Evolutionary conservation across 768 basidiomycete genomes (phyloP).

Genomic region (Serendipita vermifera): DNA sequence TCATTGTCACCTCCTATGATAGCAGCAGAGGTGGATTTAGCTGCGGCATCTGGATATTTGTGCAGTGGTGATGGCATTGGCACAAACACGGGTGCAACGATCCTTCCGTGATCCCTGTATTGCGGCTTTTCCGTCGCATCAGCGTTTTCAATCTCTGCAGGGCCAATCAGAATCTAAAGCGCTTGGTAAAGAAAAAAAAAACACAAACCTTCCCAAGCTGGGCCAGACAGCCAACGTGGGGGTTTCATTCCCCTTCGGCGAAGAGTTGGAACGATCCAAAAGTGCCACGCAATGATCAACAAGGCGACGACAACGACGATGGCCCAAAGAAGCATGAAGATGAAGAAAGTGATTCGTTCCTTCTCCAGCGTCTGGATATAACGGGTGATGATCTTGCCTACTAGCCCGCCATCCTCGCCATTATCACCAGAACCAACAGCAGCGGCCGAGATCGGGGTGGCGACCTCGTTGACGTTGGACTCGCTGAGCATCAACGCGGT

Average conservation of each 20-base stretch:
- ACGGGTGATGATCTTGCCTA: conserved; percentile 56
- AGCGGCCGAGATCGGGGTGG: conserved; percentile 57
- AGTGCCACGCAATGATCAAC: conserved; percentile 54
- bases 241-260: not conserved
- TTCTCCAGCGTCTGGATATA: conserved; percentile 63
- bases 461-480: conserved; percentile 54
- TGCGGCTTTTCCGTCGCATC: not conserved
- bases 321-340: conserved; percentile 77
- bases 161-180: too few species aligned
- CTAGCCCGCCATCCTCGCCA: conserved; percentile 41
- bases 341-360: conserved; percentile 70
- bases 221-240: not conserved
- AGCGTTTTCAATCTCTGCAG: too few species aligned
- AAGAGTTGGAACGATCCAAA: conserved; percentile 3
- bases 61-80: conserved; percentile 2
- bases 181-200: too few species aligned
- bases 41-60: not conserved
- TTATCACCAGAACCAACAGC: conserved; percentile 55
- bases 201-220: not conserved
- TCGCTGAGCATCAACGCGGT: conserved; percentile 67
- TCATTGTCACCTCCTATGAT: not conserved
- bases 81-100: not conserved
- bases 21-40: not conserved
- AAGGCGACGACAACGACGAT: conserved; percentile 73
- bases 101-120: not conserved